Percentiles rank a stretch among this genome's conserved stretches.
These are phyloP conservation scores for Salix koriyanagi DNA, from an alignment of 345 rosid species.

Conservation along the genomic window DNA sequence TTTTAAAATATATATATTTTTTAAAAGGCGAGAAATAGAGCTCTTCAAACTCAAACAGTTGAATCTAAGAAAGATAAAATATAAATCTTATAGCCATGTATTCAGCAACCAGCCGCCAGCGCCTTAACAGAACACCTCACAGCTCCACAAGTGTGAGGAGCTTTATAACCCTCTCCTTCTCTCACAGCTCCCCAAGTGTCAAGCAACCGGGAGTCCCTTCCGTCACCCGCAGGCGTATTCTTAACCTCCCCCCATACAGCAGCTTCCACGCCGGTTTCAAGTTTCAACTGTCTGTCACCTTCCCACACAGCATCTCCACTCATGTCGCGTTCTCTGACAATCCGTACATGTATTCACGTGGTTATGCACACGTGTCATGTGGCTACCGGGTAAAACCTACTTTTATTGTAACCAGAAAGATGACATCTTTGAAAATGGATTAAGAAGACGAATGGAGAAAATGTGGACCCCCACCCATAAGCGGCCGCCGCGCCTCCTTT, in stretches of 20 bases:
- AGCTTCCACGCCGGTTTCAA: constrained; percentile 32
- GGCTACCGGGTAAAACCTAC: constrained; percentile 5
- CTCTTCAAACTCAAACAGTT: no score
- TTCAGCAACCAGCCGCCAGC: not conserved
- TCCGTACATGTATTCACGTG: constrained; percentile 28
- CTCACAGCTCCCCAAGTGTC: not conserved
- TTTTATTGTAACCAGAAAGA: not conserved
- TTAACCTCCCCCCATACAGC: not conserved
- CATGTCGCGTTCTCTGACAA: not conserved
- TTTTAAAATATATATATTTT: no score
- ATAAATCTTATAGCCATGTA: no score
- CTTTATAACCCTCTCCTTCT: not conserved
- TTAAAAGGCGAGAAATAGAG: no score
- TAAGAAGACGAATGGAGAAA: not conserved
- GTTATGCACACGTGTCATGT: constrained; percentile 1
- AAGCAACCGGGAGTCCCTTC: not conserved
- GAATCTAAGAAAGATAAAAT: no score
- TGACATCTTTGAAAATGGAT: not conserved
- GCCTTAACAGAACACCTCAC: not conserved
- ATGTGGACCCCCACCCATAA: constrained; percentile 41
- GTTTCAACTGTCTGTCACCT: constrained; percentile 25
- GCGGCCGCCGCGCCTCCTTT: constrained; percentile 53
- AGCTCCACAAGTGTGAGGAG: no score
- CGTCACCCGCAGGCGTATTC: constrained; percentile 14
- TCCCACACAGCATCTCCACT: constrained; percentile 26